Conservation (phyloP, 1,284 basidiomycete species). For the Abortiporus biennis region DNA sequence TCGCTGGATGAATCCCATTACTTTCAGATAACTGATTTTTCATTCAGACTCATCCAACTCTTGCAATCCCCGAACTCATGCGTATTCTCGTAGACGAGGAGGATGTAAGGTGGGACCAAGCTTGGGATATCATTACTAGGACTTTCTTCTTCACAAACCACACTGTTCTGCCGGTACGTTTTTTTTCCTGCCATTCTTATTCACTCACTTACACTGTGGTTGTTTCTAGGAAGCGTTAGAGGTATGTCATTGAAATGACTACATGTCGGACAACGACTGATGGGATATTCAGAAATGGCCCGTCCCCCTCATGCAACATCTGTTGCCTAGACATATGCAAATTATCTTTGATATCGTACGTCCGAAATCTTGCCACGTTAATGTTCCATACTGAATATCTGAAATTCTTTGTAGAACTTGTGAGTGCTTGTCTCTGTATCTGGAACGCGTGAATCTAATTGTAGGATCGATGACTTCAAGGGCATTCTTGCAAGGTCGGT, state of each 20-base stretch:
- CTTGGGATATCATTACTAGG: slow-evolving; percentile 84
- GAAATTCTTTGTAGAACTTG: slow-evolving; percentile 36
- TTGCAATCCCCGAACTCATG: slow-evolving; percentile 93
- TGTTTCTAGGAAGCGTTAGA: slow-evolving; percentile 59
- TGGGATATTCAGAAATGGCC: slow-evolving; percentile 71
- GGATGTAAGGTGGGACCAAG: slow-evolving; percentile 73
- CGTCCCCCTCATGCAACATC: slow-evolving; percentile 73
- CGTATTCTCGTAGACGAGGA: slow-evolving; percentile 87
- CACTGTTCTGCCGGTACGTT: slow-evolving; percentile 68
- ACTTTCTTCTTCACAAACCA: slow-evolving; percentile 95
- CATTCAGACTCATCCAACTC: slow-evolving; percentile 83
- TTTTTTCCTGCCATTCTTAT: background rate
- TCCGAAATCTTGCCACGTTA: slow-evolving; percentile 12
- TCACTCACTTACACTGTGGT: background rate
- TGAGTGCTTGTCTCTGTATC: slow-evolving; percentile 25
- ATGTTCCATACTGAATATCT: background rate
- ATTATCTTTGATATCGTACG: slow-evolving; percentile 86
- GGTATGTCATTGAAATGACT: slow-evolving; percentile 9
- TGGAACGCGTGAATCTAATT: too few relatives aligned
- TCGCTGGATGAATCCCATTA: background rate
- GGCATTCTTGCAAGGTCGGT: slow-evolving; percentile 56
- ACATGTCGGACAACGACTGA: background rate
- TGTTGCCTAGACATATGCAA: slow-evolving; percentile 83
- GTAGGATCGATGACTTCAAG: slow-evolving; percentile 31
- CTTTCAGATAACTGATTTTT: slow-evolving; percentile 6